Evolutionary conservation across 768 basidiomycete genomes (phyloP).

Genomic region (Boletus pseudopeckii): DNA sequence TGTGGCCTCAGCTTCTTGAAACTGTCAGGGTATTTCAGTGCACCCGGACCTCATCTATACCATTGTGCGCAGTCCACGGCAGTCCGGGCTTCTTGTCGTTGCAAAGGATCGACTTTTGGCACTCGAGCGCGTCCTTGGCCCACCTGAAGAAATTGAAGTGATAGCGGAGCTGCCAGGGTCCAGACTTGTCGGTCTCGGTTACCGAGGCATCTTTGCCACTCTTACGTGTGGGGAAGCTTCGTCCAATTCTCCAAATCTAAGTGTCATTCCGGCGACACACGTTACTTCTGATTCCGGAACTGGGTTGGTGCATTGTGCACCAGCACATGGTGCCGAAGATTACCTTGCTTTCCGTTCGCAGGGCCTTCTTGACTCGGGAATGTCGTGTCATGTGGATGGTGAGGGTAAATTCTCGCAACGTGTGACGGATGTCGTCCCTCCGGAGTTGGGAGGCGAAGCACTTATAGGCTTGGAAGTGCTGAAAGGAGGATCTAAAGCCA

Average conservation of each 20-base stretch:
- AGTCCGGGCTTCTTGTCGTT: conserved; percentile 40
- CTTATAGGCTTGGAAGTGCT: conserved; percentile 74
- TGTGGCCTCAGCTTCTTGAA: not conserved
- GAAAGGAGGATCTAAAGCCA: conserved; percentile 60
- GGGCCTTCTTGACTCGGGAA: conserved; percentile 45
- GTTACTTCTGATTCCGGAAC: conserved; percentile 90
- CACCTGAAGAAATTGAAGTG: conserved; percentile 18
- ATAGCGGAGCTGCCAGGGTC: conserved; percentile 30
- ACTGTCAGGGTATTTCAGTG: conserved; percentile 81
- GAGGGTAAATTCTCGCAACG: conserved; percentile 66
- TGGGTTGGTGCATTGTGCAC: conserved; percentile 92
- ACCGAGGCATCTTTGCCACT: conserved; percentile 58
- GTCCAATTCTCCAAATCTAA: conserved; percentile 18
- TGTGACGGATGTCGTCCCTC: conserved; percentile 50
- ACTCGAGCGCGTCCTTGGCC: conserved; percentile 25
- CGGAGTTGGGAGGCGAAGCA: conserved; percentile 37
- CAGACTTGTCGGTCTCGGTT: conserved; percentile 57
- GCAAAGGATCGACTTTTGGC: conserved; percentile 49
- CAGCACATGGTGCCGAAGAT: conserved; percentile 92
- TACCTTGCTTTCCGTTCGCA: conserved; percentile 70
- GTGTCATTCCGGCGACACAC: conserved; percentile 65
- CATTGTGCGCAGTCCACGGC: conserved; percentile 37
- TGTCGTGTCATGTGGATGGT: conserved; percentile 80
- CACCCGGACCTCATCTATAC: conserved; percentile 69
- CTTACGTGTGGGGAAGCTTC: conserved; percentile 3